A percentile compares a stretch with the other conserved stretches of the same genome.
phyloP scores from a whole-genome alignment of 768 basidiomycete genomes.

The Phlebiopsis gigantea region DNA sequence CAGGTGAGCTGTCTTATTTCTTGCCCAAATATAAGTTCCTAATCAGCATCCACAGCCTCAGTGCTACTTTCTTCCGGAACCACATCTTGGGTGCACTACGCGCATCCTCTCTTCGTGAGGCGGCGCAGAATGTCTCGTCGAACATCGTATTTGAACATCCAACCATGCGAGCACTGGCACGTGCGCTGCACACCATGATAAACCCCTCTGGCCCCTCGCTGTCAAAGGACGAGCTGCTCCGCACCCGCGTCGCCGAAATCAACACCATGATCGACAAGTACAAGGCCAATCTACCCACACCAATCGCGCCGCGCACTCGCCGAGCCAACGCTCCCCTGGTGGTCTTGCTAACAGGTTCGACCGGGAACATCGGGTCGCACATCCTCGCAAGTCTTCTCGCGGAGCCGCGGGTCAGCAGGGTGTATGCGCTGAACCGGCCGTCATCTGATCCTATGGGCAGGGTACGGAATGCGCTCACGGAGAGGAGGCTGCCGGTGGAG shows the following conservation, averaged over 20 bases:
- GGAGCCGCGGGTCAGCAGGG: not conserved
- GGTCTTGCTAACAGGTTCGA: conserved; percentile 11
- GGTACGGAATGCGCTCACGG: not conserved
- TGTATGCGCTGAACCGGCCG: conserved; percentile 13
- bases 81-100: conserved; percentile 11
- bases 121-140: not conserved
- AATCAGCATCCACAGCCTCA: conserved; percentile 1
- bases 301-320: not conserved
- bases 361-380: conserved; percentile 11
- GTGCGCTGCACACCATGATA: not conserved
- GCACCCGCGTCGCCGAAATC: not conserved
- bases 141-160: conserved; percentile 13
- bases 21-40: not conserved
- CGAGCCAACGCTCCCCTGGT: not conserved
- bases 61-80: conserved; percentile 14
- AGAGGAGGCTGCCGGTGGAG: conserved; percentile 7
- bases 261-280: conserved; percentile 2
- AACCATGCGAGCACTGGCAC: conserved; percentile 6
- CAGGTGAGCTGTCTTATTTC: conserved; percentile 3
- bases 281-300: not conserved
- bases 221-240: not conserved
- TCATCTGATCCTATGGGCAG: not conserved
- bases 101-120: not conserved
- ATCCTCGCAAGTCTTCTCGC: conserved; percentile 10
- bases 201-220: not conserved